Conservation (phyloP, 108 stramenopile genomes). For the Mediolabrus comicus region DNA sequence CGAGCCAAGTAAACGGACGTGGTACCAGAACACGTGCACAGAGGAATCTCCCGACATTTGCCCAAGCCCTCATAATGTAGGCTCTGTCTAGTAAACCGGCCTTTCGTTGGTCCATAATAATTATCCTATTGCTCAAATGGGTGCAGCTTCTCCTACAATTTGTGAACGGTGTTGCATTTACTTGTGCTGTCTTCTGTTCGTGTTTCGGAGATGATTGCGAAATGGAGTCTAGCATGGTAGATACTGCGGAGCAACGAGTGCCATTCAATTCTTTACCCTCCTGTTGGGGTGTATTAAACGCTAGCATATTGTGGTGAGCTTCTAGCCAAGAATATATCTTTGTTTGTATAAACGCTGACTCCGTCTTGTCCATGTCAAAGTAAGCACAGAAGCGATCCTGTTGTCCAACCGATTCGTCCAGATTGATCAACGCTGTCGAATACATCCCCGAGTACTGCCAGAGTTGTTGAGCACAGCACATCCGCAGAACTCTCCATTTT, state of each 20-base stretch:
- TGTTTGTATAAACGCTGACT: slow-evolving; percentile 25
- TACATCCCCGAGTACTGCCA: slow-evolving; percentile 31
- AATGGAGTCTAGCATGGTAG: too few relatives aligned
- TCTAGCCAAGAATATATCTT: slow-evolving; percentile 19
- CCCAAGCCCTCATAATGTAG: too few relatives aligned
- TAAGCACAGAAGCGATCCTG: slow-evolving; percentile 30
- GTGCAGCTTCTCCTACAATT: too few relatives aligned
- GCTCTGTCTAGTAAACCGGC: too few relatives aligned
- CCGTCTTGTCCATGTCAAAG: slow-evolving; percentile 32
- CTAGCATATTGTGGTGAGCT: slow-evolving; percentile 19
- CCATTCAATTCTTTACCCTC: slow-evolving; percentile 37
- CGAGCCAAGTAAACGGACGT: too few relatives aligned
- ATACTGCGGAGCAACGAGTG: slow-evolving; percentile 39
- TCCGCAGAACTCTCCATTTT: slow-evolving; percentile 37
- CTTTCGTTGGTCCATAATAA: too few relatives aligned
- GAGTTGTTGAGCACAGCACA: slow-evolving; percentile 47
- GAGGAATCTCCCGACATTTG: too few relatives aligned
- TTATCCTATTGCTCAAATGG: too few relatives aligned
- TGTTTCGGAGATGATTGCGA: too few relatives aligned
- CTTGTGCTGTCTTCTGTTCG: too few relatives aligned
- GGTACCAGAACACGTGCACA: too few relatives aligned
- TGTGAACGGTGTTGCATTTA: too few relatives aligned
- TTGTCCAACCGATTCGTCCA: not conserved
- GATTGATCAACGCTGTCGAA: slow-evolving; percentile 28
- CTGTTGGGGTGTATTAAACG: slow-evolving; percentile 28